A percentile compares a stretch with the other conserved stretches of the same genome.
phyloP scores from a whole-genome alignment of 2,329 filamentous ascomycete species.

The Pseudofabraea citricarpa region DNA sequence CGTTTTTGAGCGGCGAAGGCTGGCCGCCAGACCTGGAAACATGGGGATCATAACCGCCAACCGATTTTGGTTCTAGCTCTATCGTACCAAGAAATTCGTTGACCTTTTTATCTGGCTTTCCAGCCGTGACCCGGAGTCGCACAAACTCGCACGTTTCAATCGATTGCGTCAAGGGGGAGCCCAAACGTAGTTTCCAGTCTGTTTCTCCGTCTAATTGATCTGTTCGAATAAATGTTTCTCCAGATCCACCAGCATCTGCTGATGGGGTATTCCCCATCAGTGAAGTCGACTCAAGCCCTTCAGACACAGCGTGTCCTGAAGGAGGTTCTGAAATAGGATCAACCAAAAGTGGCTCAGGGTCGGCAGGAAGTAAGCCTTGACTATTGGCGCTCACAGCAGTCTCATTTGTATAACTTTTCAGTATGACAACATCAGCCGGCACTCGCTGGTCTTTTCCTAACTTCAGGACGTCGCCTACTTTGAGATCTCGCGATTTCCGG shows the following conservation, averaged over 20 bases:
- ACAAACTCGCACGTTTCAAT: conserved; percentile 69
- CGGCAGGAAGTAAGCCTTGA: not conserved
- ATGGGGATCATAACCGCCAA: conserved; percentile 42
- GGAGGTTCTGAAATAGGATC: conserved; percentile 25
- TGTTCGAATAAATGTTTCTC: conserved; percentile 94
- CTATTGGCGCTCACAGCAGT: conserved; percentile 22
- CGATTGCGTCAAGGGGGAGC: conserved; percentile 80
- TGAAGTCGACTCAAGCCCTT: conserved; percentile 20
- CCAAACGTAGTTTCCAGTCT: conserved; percentile 93
- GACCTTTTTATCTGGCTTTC: conserved; percentile 88
- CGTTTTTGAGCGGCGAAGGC: conserved; percentile 14
- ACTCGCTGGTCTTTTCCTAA: conserved; percentile 88
- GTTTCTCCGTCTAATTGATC: conserved; percentile 98
- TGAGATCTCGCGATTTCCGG: conserved; percentile 82
- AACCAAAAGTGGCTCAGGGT: conserved; percentile 20
- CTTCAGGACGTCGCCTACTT: conserved; percentile 93
- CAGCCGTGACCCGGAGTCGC: conserved; percentile 67
- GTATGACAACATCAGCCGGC: conserved; percentile 87
- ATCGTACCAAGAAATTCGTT: conserved; percentile 94
- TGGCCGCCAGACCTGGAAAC: conserved; percentile 16
- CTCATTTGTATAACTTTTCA: conserved; percentile 73
- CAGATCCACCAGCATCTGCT: conserved; percentile 33
- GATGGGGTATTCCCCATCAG: conserved; percentile 21
- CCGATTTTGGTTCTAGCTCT: conserved; percentile 59
- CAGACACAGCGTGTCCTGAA: conserved; percentile 12